phyloP scores from a whole-genome alignment of 2,329 filamentous ascomycete species.

The Cladosporium halotolerans region DNA sequence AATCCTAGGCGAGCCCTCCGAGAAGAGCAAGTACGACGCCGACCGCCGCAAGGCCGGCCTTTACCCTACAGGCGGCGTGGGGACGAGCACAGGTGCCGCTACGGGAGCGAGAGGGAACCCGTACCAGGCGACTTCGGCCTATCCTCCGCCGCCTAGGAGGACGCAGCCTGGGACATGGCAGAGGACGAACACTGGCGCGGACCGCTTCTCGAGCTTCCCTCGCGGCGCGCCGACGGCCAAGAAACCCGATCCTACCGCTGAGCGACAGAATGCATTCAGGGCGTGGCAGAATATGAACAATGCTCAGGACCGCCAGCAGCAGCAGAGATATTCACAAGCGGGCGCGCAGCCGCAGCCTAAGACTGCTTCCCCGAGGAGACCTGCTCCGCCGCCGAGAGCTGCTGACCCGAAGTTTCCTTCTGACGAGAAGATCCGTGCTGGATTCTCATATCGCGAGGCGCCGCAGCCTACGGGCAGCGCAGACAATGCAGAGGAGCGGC shows the following conservation, averaged over 20 bases:
- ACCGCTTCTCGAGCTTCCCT: slow-evolving; percentile 42
- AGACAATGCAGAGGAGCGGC: slow-evolving; percentile 24
- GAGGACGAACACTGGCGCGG: slow-evolving; percentile 32
- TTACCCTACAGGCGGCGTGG: slow-evolving; percentile 17
- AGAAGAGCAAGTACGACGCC: slow-evolving; percentile 57
- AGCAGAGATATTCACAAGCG: background rate
- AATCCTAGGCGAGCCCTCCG: slow-evolving; percentile 56
- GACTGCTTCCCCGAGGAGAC: slow-evolving; percentile 16
- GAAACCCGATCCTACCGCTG: slow-evolving; percentile 34
- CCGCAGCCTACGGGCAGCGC: slow-evolving; percentile 13
- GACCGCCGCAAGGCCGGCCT: slow-evolving; percentile 49
- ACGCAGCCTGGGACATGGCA: slow-evolving; percentile 35
- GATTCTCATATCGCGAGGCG: slow-evolving; percentile 26
- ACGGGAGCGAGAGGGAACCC: slow-evolving; percentile 30
- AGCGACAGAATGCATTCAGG: slow-evolving; percentile 39
- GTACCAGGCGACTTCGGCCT: slow-evolving; percentile 34
- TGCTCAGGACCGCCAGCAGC: slow-evolving; percentile 28
- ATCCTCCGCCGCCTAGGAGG: slow-evolving; percentile 39
- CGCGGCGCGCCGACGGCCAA: slow-evolving; percentile 18
- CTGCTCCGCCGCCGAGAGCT: slow-evolving; percentile 26
- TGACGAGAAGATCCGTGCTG: slow-evolving; percentile 32
- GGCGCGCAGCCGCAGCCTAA: slow-evolving; percentile 2
- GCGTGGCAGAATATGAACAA: slow-evolving; percentile 47
- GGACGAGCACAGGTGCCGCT: slow-evolving; percentile 12
- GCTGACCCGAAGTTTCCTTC: slow-evolving; percentile 29